Percentiles rank a stretch among this genome's conserved stretches.
Conservation (phyloP, 768 basidiomycete genomes). For the Hericium coralloides region DNA sequence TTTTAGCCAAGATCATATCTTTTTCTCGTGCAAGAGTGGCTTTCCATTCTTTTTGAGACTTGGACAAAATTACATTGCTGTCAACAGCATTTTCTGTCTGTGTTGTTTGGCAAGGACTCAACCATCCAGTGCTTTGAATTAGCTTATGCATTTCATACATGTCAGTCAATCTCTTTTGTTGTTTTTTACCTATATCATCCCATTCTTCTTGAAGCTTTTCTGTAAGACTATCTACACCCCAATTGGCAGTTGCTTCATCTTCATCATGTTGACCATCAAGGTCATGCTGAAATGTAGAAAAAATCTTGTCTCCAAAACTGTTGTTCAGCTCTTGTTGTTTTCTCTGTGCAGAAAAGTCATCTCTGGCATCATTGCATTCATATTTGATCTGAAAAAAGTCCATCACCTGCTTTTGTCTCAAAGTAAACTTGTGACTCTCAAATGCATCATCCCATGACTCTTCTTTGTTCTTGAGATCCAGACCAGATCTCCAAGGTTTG, state of each 20-base stretch:
- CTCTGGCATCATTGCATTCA: slow-evolving; percentile 28
- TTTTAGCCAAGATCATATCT: neutral
- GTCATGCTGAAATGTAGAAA: neutral
- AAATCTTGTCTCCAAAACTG: neutral
- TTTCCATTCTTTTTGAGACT: neutral
- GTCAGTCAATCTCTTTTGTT: neutral
- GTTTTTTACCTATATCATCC: neutral
- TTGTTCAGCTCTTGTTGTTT: neutral
- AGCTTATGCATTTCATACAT: neutral
- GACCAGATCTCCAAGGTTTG: slow-evolving; percentile 4
- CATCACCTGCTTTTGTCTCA: slow-evolving; percentile 14
- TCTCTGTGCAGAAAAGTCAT: slow-evolving; percentile 22
- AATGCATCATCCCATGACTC: slow-evolving; percentile 20
- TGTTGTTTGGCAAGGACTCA: neutral
- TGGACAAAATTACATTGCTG: neutral
- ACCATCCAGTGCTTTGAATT: neutral
- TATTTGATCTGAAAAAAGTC: slow-evolving; percentile 24
- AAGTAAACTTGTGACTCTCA: slow-evolving; percentile 11
- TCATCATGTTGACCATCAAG: neutral
- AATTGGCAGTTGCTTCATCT: neutral
- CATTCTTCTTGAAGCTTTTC: neutral
- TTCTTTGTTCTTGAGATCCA: slow-evolving; percentile 2
- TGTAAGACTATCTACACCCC: neutral
- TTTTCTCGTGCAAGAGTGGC: neutral
- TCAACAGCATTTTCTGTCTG: neutral